A percentile compares a stretch with the other conserved stretches of the same genome.
Conservation (phyloP, 148 eudicot genomes). For the Gaultheria prostrata region DNA sequence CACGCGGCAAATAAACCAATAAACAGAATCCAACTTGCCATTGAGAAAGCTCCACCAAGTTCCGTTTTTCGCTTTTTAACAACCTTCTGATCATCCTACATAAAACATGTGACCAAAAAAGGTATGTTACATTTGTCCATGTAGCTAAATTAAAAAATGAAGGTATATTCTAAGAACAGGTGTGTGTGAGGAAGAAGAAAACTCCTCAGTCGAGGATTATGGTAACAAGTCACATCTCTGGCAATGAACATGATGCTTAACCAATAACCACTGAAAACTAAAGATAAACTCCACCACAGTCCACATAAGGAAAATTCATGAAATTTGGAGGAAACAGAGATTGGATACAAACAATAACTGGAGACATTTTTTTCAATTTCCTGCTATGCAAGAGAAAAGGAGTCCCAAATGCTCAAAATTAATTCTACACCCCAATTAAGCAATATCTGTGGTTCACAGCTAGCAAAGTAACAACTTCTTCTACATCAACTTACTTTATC, state of each 20-base stretch:
- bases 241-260: not conserved
- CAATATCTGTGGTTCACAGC: not conserved
- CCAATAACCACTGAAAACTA: not conserved
- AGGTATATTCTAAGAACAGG: not conserved
- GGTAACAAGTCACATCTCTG: conserved; percentile 2
- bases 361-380: not conserved
- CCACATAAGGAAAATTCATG: not conserved
- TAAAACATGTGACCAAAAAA: conserved; percentile 7
- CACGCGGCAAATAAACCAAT: conserved; percentile 84
- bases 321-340: not conserved
- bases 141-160: not conserved
- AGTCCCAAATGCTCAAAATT: not conserved
- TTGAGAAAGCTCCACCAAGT: conserved; percentile 90
- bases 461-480: not conserved
- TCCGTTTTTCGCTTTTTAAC: conserved; percentile 90
- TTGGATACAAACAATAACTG: not conserved
- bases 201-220: not conserved
- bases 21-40: conserved; percentile 94
- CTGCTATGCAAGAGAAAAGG: not conserved
- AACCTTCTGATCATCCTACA: conserved; percentile 79
- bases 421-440: not conserved
- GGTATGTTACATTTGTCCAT: not conserved
- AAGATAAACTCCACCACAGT: not conserved
- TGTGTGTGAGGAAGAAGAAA: not conserved
- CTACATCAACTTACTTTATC: not conserved